Evolutionary conservation across 2,329 filamentous ascomycete species (phyloP).

Genomic region (Monilinia fructigena): DNA sequence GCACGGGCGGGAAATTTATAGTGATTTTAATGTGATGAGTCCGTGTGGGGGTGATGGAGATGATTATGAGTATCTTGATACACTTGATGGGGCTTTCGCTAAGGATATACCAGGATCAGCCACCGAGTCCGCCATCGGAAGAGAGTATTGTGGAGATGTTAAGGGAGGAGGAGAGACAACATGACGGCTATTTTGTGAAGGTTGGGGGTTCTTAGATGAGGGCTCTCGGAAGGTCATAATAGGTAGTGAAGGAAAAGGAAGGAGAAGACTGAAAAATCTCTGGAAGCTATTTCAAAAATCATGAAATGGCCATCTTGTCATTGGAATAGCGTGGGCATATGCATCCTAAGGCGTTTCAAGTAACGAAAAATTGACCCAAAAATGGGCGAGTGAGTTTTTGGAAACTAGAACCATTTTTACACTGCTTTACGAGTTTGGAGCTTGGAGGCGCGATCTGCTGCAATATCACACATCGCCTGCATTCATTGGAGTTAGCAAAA

Average conservation of each 20-base stretch:
- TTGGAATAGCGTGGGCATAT: background rate
- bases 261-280: slow-evolving; percentile 19
- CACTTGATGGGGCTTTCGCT: slow-evolving; percentile 39
- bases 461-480: slow-evolving; percentile 84
- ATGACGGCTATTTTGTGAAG: slow-evolving; percentile 35
- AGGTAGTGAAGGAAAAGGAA: background rate
- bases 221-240: background rate
- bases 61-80: slow-evolving; percentile 40
- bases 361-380: background rate
- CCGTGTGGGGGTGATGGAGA: slow-evolving; percentile 32
- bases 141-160: slow-evolving; percentile 38
- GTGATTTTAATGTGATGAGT: slow-evolving; percentile 41
- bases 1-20: slow-evolving; percentile 34
- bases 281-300: slow-evolving; percentile 31
- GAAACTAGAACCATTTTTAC: background rate
- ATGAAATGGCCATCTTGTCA: background rate
- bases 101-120: slow-evolving; percentile 35
- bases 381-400: background rate
- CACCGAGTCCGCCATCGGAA: slow-evolving; percentile 33
- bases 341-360: slow-evolving; percentile 20
- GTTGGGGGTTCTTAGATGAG: slow-evolving; percentile 36
- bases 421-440: slow-evolving; percentile 25
- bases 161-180: slow-evolving; percentile 34
- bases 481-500: slow-evolving; percentile 27
- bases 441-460: slow-evolving; percentile 73